Percentiles rank a stretch among this genome's conserved stretches.
These are phyloP conservation scores for Sphaerulina vaccinii DNA, from an alignment of 2,329 filamentous ascomycete species.

Conservation along the genomic window DNA sequence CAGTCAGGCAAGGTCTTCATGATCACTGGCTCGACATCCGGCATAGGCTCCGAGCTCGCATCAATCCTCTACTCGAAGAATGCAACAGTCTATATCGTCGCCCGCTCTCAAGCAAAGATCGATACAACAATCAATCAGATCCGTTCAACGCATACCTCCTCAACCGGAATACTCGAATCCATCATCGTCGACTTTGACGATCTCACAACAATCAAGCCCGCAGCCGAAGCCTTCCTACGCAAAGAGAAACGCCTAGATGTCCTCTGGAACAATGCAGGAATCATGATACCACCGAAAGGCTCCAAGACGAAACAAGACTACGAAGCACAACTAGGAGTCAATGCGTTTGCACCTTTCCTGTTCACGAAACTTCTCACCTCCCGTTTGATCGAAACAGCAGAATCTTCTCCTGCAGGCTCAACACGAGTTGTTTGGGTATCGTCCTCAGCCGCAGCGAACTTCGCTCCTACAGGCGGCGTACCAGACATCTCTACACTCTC, in stretches of 20 bases:
- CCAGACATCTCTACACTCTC: slow-evolving; percentile 1
- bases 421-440: slow-evolving; percentile 36
- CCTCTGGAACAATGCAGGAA: slow-evolving; percentile 40
- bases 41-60: slow-evolving; percentile 54
- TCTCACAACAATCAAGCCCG: slow-evolving; percentile 36
- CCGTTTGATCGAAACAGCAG: slow-evolving; percentile 31
- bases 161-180: slow-evolving; percentile 44
- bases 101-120: slow-evolving; percentile 49
- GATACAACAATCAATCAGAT: slow-evolving; percentile 48
- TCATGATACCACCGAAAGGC: slow-evolving; percentile 38
- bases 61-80: slow-evolving; percentile 56
- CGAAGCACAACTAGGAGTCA: slow-evolving; percentile 39
- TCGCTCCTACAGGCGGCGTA: slow-evolving; percentile 23
- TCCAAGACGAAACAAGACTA: slow-evolving; percentile 35
- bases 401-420: slow-evolving; percentile 22
- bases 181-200: slow-evolving; percentile 49
- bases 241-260: slow-evolving; percentile 43
- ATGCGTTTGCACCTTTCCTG: slow-evolving; percentile 37
- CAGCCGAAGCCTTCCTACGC: slow-evolving; percentile 37
- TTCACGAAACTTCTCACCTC: slow-evolving; percentile 36
- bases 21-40: slow-evolving; percentile 51
- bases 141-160: slow-evolving; percentile 37
- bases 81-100: slow-evolving; percentile 56
- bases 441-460: slow-evolving; percentile 27
- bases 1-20: slow-evolving; percentile 51